phyloP scores from a whole-genome alignment of 176 grass and related monocot genomes.

The Ensete glaucum region DNA sequence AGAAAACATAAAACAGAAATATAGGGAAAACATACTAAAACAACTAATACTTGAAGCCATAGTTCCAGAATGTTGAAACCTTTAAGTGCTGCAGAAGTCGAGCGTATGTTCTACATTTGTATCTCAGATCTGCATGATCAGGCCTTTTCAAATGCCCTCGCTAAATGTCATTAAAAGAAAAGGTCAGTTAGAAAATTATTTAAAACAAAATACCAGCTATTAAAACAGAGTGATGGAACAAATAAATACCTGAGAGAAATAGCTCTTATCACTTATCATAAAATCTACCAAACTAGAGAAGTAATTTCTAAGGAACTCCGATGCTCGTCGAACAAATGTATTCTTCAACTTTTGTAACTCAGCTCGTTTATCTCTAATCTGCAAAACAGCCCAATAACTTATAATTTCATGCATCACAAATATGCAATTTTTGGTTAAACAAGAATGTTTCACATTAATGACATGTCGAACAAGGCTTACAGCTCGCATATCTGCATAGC shows the following conservation, averaged over 20 bases:
- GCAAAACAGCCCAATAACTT: not conserved
- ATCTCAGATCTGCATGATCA: constrained; percentile 97
- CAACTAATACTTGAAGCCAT: not conserved
- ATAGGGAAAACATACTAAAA: constrained; percentile 21
- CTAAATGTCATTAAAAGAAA: constrained; percentile 46
- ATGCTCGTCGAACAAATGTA: constrained; percentile 78
- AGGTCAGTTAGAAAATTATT: constrained; percentile 25
- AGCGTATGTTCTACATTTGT: constrained; percentile 98
- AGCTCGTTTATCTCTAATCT: constrained; percentile 72
- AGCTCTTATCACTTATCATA: constrained; percentile 97
- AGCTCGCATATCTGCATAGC: constrained; percentile 73
- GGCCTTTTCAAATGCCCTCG: constrained; percentile 90
- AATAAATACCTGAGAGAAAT: constrained; percentile 85
- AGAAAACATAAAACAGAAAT: constrained; percentile 20
- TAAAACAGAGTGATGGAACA: not conserved
- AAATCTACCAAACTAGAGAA: constrained; percentile 98
- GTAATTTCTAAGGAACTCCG: constrained; percentile 84
- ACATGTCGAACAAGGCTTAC: constrained; percentile 35
- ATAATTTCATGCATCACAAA: not conserved
- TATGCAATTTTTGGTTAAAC: not conserved
- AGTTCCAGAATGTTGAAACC: constrained; percentile 34
- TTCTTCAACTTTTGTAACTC: constrained; percentile 83
- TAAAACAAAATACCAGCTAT: constrained; percentile 18
- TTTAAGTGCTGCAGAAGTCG: constrained; percentile 95
- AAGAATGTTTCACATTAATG: not conserved